A percentile compares a stretch with the other conserved stretches of the same genome.
Evolutionary conservation across 1,284 basidiomycete genomes (phyloP).

Genomic region (Malassezia pachydermatis): DNA sequence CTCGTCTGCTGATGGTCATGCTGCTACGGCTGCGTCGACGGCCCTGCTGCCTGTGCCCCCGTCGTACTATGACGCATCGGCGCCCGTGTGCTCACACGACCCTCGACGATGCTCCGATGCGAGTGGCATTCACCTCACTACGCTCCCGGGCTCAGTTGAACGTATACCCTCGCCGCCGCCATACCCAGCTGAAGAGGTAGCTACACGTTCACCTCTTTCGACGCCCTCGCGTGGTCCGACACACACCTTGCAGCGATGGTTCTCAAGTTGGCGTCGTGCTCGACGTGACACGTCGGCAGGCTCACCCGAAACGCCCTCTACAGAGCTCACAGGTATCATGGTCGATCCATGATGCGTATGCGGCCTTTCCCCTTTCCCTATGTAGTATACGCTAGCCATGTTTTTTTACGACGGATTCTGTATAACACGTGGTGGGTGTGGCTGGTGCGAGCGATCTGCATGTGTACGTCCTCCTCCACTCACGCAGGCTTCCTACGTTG

Average conservation of each 20-base stretch:
- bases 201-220: not conserved
- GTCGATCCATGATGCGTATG: conserved; percentile 6
- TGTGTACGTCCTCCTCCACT: too few species aligned
- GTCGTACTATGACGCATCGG: too few species aligned
- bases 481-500: too few species aligned
- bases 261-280: not conserved
- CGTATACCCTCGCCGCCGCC: too few species aligned
- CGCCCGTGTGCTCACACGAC: too few species aligned
- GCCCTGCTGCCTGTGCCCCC: conserved; percentile 10
- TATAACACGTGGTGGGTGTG: too few species aligned
- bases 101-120: not conserved
- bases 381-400: too few species aligned
- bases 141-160: too few species aligned
- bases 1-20: conserved; percentile 1
- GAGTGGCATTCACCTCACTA: not conserved
- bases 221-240: not conserved
- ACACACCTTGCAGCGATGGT: not conserved
- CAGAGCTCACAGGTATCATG: conserved; percentile 11
- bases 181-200: not conserved
- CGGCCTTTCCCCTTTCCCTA: too few species aligned
- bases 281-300: conserved; percentile 4
- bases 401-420: too few species aligned
- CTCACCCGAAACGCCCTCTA: not conserved
- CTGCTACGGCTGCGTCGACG: not conserved
- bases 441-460: too few species aligned